Evolutionary conservation across 805 yeast species (phyloP), one percentile per base, ranked within the genome.

Genomic region (Starmerella vaccinii): DNA sequence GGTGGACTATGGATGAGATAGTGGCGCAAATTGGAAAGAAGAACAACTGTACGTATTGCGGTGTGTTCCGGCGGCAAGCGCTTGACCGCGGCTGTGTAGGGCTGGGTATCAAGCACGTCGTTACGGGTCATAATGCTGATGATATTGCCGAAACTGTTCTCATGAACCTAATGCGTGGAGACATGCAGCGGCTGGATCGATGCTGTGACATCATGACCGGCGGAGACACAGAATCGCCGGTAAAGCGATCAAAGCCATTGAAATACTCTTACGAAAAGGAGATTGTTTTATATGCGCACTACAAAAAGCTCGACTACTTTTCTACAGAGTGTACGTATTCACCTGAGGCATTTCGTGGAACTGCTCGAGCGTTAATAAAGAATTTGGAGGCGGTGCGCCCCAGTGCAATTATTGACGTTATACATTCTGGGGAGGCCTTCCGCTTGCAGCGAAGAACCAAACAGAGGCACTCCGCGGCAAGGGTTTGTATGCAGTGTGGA

Each of bases 1-100:
- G 89, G 61, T 92, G 99, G 99, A 86, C 95, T 12, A 92, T 92
- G 99, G 99, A 92, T 70, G 94, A 87, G 61, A 87, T 92, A 47
- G 99, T 92, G 1, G 80, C 89, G 0, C 85, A 92, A 64, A 92
- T 96, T 1, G 97, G 97, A 6, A 82, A 85, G 33, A 75, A 95
- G 64, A 87, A 87, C 59, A 85, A 95, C 63, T 92, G 99, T 68
- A 92, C 99, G 0, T 92, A 92, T 63, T 92, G 99, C 71, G 99
- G 99, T 46, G 98, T 92, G 6, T 78, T 92, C 50, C 74, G 99
- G 67, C 76, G 99, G 59, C 99, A 92, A 68, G 97, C 98, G 0
- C 69, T 92, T 44, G 99, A 92, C 65, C 74, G 99, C 58, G 99
- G 98, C 2, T 96, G 97, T 2, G 81, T 84, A 10, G 83, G 81